phyloP scores from a whole-genome alignment of 2,329 filamentous ascomycete genomes.

The Xylariaceae sp. region DNA sequence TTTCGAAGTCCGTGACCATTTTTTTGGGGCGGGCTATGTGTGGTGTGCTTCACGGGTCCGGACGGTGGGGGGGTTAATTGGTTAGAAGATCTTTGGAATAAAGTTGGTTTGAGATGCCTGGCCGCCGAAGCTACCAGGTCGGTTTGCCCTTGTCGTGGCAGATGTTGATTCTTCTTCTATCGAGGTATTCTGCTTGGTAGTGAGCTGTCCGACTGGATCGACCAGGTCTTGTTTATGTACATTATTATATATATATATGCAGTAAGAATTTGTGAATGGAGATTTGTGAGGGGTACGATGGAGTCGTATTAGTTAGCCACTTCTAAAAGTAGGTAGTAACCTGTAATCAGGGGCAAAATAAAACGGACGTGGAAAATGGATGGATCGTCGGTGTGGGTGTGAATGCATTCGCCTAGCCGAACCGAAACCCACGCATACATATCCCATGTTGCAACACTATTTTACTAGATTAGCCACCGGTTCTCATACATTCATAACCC shows the following conservation, averaged over 20 bases:
- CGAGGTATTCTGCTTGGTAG: neutral
- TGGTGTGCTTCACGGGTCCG: too few species aligned
- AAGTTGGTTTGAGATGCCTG: neutral
- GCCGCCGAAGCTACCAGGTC: slow-evolving; percentile 6
- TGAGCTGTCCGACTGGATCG: too few species aligned
- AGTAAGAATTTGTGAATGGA: slow-evolving; percentile 2
- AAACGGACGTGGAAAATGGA: neutral
- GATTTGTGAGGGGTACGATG: neutral
- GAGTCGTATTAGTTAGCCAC: neutral
- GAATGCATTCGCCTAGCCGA: too few species aligned
- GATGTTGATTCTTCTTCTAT: neutral
- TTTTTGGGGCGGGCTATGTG: too few species aligned
- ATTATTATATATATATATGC: too few species aligned
- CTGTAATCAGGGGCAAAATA: neutral
- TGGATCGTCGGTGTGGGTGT: neutral
- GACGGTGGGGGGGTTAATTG: neutral
- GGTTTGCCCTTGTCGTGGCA: neutral
- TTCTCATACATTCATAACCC: neutral
- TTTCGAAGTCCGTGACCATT: slow-evolving; percentile 38
- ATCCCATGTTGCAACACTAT: neutral
- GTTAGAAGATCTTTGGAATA: neutral
- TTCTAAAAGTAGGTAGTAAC: neutral
- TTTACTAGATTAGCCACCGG: neutral
- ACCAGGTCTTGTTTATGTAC: too few species aligned
- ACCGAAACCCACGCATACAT: neutral